A percentile compares a stretch with the other conserved stretches of the same genome.
Evolutionary conservation across 768 basidiomycete genomes (phyloP).

Genomic region (Kwoniella europaea): DNA sequence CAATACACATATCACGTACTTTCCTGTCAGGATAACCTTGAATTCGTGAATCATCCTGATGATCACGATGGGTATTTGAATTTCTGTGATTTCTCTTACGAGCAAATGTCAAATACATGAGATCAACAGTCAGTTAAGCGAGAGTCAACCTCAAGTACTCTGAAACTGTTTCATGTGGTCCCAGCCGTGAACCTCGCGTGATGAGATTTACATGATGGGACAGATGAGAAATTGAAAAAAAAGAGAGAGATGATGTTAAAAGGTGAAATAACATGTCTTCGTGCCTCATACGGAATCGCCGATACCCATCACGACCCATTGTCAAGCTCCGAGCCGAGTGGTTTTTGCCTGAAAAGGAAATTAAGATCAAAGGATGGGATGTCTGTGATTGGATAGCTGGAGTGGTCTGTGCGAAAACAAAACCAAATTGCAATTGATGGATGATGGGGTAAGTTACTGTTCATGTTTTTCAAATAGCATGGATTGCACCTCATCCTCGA

Average conservation of each 20-base stretch:
- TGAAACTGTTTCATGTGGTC: not conserved
- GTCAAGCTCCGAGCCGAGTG: not conserved
- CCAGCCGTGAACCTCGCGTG: not conserved
- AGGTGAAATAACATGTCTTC: not conserved
- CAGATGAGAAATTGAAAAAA: not conserved
- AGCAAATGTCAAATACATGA: not conserved
- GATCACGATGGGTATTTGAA: not conserved
- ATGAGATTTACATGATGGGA: not conserved
- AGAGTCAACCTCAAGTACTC: not conserved
- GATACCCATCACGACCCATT: not conserved
- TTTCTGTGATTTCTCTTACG: not conserved
- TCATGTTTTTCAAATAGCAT: not conserved
- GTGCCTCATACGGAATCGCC: constrained; percentile 11
- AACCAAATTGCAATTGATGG: too few relatives aligned
- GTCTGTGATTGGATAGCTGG: not conserved
- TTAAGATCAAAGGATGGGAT: not conserved
- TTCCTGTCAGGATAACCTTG: too few relatives aligned
- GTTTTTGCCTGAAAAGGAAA: not conserved
- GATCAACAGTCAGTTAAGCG: not conserved
- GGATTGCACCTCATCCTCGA: too few relatives aligned
- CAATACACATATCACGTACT: too few relatives aligned
- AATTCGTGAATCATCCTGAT: not conserved
- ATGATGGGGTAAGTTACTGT: too few relatives aligned
- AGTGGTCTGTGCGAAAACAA: not conserved
- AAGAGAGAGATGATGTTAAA: not conserved